Evolutionary conservation across 2,329 filamentous ascomycete genomes (phyloP).

Genomic region (Zasmidium angulare): DNA sequence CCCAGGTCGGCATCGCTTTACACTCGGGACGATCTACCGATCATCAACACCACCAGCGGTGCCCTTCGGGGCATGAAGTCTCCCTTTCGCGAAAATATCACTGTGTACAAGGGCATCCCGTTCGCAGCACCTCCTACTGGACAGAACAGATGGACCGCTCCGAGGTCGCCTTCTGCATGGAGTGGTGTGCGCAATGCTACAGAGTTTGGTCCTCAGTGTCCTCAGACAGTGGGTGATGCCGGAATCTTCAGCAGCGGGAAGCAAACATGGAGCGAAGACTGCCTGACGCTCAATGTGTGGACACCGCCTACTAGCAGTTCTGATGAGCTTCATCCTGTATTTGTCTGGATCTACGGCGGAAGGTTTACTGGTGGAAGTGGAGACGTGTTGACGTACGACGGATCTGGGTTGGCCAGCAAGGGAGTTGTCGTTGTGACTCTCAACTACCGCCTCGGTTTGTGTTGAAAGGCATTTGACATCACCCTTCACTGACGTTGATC

Average conservation of each 20-base stretch:
- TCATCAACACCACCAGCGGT: slow-evolving; percentile 3
- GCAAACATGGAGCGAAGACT: not conserved
- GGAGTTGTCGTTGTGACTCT: not conserved
- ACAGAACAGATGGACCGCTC: slow-evolving; percentile 59
- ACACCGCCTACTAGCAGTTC: not conserved
- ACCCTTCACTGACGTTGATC: not conserved
- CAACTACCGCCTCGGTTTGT: not conserved
- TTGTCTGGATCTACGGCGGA: not conserved
- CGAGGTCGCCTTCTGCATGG: slow-evolving; percentile 26
- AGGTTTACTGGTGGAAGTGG: not conserved
- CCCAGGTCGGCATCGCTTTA: not conserved
- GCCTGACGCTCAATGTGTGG: not conserved
- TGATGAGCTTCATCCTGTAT: not conserved
- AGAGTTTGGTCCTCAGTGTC: slow-evolving; percentile 3
- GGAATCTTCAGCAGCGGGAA: not conserved
- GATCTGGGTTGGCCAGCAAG: not conserved
- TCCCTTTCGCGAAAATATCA: not conserved
- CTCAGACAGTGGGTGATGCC: not conserved
- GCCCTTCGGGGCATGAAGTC: not conserved
- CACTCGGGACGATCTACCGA: not conserved
- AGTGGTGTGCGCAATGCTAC: slow-evolving; percentile 3
- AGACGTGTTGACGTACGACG: not conserved
- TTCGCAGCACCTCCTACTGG: slow-evolving; percentile 53
- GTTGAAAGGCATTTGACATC: not conserved
- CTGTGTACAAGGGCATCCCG: slow-evolving; percentile 45